phyloP scores from a whole-genome alignment of 495 filamentous ascomycete species.

The Xylaria acuta region DNA sequence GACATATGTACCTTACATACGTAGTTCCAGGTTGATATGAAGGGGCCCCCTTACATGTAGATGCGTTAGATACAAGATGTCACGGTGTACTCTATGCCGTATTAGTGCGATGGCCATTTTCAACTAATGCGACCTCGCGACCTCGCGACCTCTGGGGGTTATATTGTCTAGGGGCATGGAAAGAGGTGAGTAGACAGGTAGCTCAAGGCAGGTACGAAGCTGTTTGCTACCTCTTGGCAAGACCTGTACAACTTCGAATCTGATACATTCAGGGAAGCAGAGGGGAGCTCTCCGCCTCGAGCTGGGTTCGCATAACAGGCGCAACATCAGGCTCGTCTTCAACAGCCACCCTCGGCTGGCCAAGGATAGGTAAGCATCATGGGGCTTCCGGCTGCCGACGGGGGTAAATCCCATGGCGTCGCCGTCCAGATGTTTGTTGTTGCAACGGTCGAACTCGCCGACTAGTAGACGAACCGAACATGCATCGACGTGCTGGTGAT shows the following conservation, averaged over 20 bases:
- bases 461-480: neutral
- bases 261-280: neutral
- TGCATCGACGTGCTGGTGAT: neutral
- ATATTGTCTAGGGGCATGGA: no score
- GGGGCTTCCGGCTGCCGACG: neutral
- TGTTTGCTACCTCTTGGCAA: neutral
- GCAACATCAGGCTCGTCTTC: neutral
- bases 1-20: no score
- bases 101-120: no score
- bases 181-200: no score
- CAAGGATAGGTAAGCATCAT: neutral
- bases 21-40: no score
- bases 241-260: neutral
- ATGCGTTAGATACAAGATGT: no score
- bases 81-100: no score
- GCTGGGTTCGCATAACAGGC: neutral
- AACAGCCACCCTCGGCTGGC: neutral
- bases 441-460: neutral
- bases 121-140: no score
- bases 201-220: no score
- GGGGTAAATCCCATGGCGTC: neutral
- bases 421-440: neutral
- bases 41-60: no score
- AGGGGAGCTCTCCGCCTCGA: neutral
- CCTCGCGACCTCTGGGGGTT: no score